Conservation (phyloP, 306 rosid species). For the Erythrophleum fordii region DNA sequence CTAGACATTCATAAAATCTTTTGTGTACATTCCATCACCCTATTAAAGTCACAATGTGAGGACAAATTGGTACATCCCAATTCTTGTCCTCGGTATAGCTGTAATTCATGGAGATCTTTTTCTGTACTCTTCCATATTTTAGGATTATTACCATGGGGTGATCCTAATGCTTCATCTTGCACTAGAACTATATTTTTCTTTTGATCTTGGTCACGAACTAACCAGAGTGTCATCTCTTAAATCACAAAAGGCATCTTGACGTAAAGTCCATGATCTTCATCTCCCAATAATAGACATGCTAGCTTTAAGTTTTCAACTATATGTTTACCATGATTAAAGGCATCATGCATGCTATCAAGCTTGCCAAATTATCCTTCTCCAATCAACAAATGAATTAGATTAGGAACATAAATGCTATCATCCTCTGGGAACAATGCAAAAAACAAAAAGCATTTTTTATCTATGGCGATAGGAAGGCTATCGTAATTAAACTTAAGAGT, state of each 20-base stretch:
- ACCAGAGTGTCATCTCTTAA: neutral
- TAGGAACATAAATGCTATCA: neutral
- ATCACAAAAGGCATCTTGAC: neutral
- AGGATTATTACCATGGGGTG: neutral
- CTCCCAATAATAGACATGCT: neutral
- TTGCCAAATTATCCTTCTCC: neutral
- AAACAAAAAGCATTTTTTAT: neutral
- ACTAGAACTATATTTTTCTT: neutral
- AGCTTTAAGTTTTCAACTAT: constrained; percentile 5
- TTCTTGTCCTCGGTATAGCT: too few relatives aligned
- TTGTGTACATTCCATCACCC: neutral
- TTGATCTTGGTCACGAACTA: neutral
- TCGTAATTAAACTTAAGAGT: neutral
- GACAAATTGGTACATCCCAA: neutral
- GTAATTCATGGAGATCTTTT: too few relatives aligned
- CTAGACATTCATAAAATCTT: neutral
- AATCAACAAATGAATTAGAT: neutral
- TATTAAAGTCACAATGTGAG: neutral
- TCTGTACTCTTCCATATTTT: neutral
- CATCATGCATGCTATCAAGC: neutral
- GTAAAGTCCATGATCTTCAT: neutral
- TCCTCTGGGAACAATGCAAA: neutral
- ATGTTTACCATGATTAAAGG: too few relatives aligned
- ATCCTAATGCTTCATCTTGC: neutral
- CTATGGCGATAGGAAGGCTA: neutral